Conservation (phyloP, 805 yeast species). For the Candida orba region DNA sequence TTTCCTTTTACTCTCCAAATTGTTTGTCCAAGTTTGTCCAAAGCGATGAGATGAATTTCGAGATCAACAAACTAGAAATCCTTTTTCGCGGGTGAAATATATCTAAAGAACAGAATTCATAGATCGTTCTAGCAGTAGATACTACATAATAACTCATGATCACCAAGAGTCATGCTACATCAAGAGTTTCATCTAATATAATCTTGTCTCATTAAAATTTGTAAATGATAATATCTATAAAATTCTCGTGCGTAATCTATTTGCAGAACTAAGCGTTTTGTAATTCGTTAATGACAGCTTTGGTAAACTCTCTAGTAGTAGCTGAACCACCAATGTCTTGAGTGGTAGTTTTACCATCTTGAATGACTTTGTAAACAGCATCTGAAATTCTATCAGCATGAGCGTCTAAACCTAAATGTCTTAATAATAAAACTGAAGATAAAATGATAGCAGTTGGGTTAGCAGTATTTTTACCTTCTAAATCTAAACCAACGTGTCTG, state of each 20-base stretch:
- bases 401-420: constrained; percentile 86
- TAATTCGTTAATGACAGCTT: constrained; percentile 60
- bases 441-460: constrained; percentile 98
- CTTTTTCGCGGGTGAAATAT: too few species aligned
- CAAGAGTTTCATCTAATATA: neutral
- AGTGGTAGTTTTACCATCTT: constrained; percentile 81
- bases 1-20: too few species aligned
- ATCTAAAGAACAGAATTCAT: too few species aligned
- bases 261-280: constrained; percentile 5
- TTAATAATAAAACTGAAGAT: constrained; percentile 84
- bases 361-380: constrained; percentile 86
- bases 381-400: constrained; percentile 80
- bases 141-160: too few species aligned
- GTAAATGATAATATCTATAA: constrained; percentile 4
- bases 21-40: too few species aligned
- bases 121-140: too few species aligned
- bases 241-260: neutral
- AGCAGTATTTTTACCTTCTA: constrained; percentile 89
- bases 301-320: constrained; percentile 90
- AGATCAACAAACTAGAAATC: too few species aligned
- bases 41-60: neutral
- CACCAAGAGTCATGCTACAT: too few species aligned
- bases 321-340: constrained; percentile 87
- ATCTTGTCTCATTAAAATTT: neutral
- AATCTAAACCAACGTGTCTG: constrained; percentile 97